phyloP scores from a whole-genome alignment of 2,329 filamentous ascomycete species.

The Aureobasidium sp. region DNA sequence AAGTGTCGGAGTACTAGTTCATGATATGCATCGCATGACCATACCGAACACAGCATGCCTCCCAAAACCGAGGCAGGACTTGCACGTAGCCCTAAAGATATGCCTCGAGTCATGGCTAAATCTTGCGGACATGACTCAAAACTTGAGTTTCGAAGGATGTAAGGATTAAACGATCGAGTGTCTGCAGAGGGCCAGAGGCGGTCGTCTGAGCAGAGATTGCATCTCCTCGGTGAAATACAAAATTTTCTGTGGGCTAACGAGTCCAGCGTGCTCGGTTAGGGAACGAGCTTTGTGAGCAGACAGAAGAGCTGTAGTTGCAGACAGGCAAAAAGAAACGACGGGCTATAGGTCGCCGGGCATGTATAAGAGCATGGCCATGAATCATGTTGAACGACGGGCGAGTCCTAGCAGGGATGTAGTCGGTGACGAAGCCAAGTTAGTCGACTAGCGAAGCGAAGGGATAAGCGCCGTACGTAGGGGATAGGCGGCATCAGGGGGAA shows the following conservation, averaged over 20 bases:
- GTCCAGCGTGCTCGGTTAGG: neutral
- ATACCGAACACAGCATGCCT: neutral
- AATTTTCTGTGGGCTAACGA: neutral
- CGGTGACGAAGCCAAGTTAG: neutral
- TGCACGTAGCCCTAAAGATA: neutral
- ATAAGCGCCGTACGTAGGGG: neutral
- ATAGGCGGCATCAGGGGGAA: neutral
- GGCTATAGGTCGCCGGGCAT: neutral
- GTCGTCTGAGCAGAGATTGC: too few species aligned
- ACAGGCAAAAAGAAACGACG: neutral
- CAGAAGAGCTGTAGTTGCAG: neutral
- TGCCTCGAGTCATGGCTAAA: constrained; percentile 1
- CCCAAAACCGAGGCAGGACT: neutral
- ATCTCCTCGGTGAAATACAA: neutral
- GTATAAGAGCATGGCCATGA: constrained; percentile 3
- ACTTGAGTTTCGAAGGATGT: neutral
- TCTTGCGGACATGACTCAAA: neutral
- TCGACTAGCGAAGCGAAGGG: neutral
- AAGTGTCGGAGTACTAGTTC: neutral
- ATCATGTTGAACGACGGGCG: neutral
- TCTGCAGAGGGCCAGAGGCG: neutral
- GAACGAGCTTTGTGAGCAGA: neutral
- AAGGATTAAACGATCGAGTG: neutral
- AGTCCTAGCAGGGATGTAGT: neutral
- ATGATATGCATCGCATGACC: neutral